phyloP scores from a whole-genome alignment of 2,329 filamentous ascomycete species.

The Chaetomium strumarium region DNA sequence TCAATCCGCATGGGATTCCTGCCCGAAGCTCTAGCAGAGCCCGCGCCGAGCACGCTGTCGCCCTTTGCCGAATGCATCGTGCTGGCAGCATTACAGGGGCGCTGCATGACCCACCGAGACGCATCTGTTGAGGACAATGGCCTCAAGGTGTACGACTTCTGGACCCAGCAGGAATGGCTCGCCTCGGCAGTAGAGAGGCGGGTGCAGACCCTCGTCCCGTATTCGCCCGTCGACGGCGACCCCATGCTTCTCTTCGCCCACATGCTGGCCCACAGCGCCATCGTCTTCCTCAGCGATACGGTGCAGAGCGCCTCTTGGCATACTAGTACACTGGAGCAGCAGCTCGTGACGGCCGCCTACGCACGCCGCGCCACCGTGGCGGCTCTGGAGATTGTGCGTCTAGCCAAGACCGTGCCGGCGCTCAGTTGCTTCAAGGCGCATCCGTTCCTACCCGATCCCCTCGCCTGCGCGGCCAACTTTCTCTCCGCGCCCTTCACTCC shows the following conservation, averaged over 20 bases:
- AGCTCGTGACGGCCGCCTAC: no score
- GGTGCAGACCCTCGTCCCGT: background rate
- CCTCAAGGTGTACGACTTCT: background rate
- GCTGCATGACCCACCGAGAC: background rate
- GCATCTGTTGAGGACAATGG: background rate
- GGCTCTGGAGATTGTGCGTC: no score
- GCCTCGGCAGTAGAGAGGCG: background rate
- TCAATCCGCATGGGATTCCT: no score
- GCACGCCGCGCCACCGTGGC: no score
- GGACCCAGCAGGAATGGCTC: background rate
- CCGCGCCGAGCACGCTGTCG: background rate
- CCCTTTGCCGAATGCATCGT: conserved; percentile 3
- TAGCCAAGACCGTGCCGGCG: no score
- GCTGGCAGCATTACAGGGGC: background rate
- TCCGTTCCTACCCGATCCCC: no score
- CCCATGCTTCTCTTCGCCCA: background rate
- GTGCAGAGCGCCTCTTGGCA: no score
- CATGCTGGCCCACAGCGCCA: background rate
- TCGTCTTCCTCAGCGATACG: no score
- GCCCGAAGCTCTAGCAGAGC: background rate
- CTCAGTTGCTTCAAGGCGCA: no score
- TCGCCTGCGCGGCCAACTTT: no score
- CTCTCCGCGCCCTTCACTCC: no score
- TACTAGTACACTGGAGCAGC: no score
- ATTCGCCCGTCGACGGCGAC: background rate